Evolutionary conservation across 345 rosid genomes (phyloP), one percentile per base, ranked within the genome.

Genomic region (Eucalyptus guilfoylei): DNA sequence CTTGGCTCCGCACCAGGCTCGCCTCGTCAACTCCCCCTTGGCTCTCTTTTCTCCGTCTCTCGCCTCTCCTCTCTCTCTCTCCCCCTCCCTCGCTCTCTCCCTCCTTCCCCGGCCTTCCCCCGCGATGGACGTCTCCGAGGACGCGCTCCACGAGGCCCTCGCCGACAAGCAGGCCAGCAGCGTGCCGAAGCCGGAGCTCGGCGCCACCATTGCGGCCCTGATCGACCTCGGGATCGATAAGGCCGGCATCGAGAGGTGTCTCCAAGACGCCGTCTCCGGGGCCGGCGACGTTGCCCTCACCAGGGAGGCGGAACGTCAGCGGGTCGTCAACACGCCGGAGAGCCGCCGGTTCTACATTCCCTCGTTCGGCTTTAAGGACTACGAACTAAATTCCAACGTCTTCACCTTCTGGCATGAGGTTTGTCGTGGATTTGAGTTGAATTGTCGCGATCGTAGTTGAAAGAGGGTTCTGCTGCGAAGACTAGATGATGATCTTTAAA

Each of bases 401-500:
- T 96, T 97, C 47, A 92, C 95, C 86, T 96, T 96, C 89, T 97
- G 99, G 99, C 99, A 97, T 87, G 98, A 97, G 95, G 99, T 96
- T 89, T 87, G 90, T 21, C 60, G 24, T 50, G 48, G 12, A 47
- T 47, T 47, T 47, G 48, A 47, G 48, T 47, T 47, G 48, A 47
- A 47, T 47, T 47, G 48, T 47, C 48, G 48, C 48, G 48, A 47
- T 10, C 12, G 4, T 47, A 47, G 48, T 47, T 47, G 48, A 47
- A 47, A 47, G 48, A 47, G 48, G 48, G 48, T 10, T 47, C 48
- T 47, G 12, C 48, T 47, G 52, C 52, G 26, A 10, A 10, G 64
- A 58, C 11, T 24, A 24, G 62, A 55, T 24, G 62, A 24, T 24
- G 10, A 24, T 58, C 64, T 24, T 58, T 26, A 24, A 58, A 26